Conservation (phyloP, 495 filamentous ascomycete genomes). For the Neurospora tetrasperma region DNA sequence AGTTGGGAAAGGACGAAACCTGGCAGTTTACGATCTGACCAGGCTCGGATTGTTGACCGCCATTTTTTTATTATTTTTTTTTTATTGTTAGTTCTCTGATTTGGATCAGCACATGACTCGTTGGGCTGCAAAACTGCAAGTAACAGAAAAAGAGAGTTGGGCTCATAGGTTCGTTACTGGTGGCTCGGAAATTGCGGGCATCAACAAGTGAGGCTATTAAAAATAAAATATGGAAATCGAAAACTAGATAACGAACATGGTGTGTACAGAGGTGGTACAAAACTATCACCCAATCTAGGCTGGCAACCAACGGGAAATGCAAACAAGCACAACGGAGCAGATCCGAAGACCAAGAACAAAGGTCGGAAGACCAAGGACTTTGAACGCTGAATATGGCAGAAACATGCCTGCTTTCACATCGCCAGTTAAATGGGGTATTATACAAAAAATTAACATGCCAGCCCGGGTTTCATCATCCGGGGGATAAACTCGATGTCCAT, state of each 20-base stretch:
- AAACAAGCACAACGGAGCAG: background rate
- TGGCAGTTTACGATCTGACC: background rate
- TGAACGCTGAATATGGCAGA: background rate
- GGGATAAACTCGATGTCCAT: slow-evolving; percentile 4
- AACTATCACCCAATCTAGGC: background rate
- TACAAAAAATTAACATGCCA: slow-evolving; percentile 20
- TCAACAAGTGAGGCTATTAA: background rate
- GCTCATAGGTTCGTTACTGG: background rate
- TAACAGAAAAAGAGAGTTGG: background rate
- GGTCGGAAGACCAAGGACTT: background rate
- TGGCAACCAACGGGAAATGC: background rate
- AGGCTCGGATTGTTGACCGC: background rate
- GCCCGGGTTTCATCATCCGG: slow-evolving; percentile 1
- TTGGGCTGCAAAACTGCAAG: background rate
- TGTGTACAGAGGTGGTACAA: background rate
- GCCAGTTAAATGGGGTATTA: slow-evolving; percentile 22
- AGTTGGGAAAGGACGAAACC: background rate
- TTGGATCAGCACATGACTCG: background rate
- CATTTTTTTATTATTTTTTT: background rate
- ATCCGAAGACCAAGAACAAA: background rate
- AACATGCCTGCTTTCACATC: slow-evolving; percentile 5
- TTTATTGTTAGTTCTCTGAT: background rate
- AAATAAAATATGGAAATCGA: background rate
- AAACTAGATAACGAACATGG: background rate
- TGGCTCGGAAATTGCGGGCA: background rate